A percentile compares a stretch with the other conserved stretches of the same genome.
Evolutionary conservation across 73 alveolate genomes (phyloP).

Genomic region (Paramecium tetraurelia): DNA sequence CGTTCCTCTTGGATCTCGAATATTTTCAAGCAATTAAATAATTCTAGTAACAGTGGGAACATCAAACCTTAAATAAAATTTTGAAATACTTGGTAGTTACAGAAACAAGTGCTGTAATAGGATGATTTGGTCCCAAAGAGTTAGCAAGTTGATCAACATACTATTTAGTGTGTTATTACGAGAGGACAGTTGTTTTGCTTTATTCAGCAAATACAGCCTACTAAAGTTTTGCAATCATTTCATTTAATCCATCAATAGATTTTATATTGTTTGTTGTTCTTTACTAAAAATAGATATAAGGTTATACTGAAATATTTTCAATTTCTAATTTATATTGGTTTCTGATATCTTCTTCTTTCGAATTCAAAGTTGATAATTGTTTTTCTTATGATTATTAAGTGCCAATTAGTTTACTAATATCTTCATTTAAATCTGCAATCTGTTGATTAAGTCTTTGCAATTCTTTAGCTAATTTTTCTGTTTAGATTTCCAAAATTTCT

Average conservation of each 20-base stretch:
- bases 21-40: neutral
- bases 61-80: neutral
- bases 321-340: neutral
- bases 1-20: constrained; percentile 1
- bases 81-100: constrained; percentile 17
- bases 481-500: constrained; percentile 35
- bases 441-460: neutral
- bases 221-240: neutral
- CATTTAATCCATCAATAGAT: constrained; percentile 23
- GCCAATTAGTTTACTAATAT: constrained; percentile 9
- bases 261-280: neutral
- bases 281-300: neutral
- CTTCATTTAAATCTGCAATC: constrained; percentile 11
- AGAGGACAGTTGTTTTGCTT: neutral
- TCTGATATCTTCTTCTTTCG: constrained; percentile 47
- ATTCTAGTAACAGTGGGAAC: constrained; percentile 22
- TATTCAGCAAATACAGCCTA: constrained; percentile 35
- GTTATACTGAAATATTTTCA: neutral
- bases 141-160: neutral
- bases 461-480: constrained; percentile 22
- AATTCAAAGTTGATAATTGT: neutral
- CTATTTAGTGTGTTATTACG: neutral
- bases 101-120: constrained; percentile 44
- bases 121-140: constrained; percentile 17
- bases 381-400: neutral